A percentile compares a stretch with the other conserved stretches of the same genome.
Conservation (phyloP, 225 moss, liverwort and hornwort genomes). For the Straminergon stramineum region DNA sequence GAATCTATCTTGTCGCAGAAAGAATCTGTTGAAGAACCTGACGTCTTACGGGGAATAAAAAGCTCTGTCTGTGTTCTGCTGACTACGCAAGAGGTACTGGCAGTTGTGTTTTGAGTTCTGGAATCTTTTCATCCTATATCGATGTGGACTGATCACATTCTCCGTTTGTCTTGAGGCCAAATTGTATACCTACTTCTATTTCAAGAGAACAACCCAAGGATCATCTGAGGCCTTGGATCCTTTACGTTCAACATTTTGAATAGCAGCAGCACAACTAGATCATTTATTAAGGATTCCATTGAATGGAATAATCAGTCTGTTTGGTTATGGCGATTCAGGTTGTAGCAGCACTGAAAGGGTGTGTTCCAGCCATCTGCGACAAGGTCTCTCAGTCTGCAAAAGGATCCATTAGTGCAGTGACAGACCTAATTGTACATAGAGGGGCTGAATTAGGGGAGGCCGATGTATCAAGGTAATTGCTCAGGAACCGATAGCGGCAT, state of each 20-base stretch:
- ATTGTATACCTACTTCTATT: background rate
- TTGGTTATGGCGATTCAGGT: slow-evolving; percentile 42
- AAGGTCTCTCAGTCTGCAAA: slow-evolving; percentile 61
- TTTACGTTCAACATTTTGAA: background rate
- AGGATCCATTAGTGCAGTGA: slow-evolving; percentile 73
- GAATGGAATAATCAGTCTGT: background rate
- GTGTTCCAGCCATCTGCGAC: slow-evolving; percentile 84
- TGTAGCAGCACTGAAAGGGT: slow-evolving; percentile 78
- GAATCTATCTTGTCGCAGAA: slow-evolving; percentile 25
- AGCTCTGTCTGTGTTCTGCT: slow-evolving; percentile 60
- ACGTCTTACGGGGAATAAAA: slow-evolving; percentile 53
- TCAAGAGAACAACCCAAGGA: background rate
- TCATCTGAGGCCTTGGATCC: background rate
- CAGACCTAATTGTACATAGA: slow-evolving; percentile 65
- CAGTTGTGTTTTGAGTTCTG: background rate
- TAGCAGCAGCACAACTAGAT: background rate
- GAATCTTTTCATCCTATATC: background rate
- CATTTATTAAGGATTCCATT: background rate
- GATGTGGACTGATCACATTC: background rate
- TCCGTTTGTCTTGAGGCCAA: background rate
- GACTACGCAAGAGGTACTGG: slow-evolving; percentile 74
- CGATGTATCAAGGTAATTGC: slow-evolving; percentile 71
- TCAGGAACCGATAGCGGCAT: background rate
- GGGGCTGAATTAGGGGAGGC: slow-evolving; percentile 75
- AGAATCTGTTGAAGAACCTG: slow-evolving; percentile 34